Conservation (phyloP, 257 asterid genomes). For the Solanum okadae region DNA sequence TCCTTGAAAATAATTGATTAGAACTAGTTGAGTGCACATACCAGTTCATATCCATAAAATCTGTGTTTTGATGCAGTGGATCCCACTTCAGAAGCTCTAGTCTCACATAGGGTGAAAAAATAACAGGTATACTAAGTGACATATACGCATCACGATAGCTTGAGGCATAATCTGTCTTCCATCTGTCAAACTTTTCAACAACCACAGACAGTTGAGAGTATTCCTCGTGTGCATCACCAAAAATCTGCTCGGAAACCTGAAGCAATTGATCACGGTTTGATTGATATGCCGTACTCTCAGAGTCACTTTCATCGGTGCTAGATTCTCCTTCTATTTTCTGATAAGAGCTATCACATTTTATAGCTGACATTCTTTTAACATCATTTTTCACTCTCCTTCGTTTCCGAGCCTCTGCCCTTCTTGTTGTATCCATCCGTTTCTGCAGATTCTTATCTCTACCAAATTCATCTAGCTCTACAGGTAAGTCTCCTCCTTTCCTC, state of each 20-base stretch:
- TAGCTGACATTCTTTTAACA: constrained; percentile 47
- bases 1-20: neutral
- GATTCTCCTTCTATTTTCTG: constrained; percentile 85
- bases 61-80: constrained; percentile 83
- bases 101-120: constrained; percentile 91
- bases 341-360: constrained; percentile 35
- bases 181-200: constrained; percentile 61
- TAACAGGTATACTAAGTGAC: constrained; percentile 67
- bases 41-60: constrained; percentile 87
- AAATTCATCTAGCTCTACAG: constrained; percentile 73
- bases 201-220: constrained; percentile 69
- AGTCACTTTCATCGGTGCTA: constrained; percentile 96
- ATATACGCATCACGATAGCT: constrained; percentile 93
- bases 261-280: constrained; percentile 69
- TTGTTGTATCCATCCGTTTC: constrained; percentile 60
- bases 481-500: constrained; percentile 49
- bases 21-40: constrained; percentile 11
- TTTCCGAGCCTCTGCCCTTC: constrained; percentile 68
- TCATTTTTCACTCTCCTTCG: constrained; percentile 62
- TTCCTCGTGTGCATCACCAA: constrained; percentile 84
- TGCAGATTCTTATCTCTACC: constrained; percentile 82
- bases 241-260: constrained; percentile 67
- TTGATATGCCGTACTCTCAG: constrained; percentile 69
- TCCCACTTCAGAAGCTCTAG: constrained; percentile 98
- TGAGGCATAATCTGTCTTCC: constrained; percentile 72